Conservation (phyloP, 495 filamentous ascomycete genomes). For the Hamigera avellanea region DNA sequence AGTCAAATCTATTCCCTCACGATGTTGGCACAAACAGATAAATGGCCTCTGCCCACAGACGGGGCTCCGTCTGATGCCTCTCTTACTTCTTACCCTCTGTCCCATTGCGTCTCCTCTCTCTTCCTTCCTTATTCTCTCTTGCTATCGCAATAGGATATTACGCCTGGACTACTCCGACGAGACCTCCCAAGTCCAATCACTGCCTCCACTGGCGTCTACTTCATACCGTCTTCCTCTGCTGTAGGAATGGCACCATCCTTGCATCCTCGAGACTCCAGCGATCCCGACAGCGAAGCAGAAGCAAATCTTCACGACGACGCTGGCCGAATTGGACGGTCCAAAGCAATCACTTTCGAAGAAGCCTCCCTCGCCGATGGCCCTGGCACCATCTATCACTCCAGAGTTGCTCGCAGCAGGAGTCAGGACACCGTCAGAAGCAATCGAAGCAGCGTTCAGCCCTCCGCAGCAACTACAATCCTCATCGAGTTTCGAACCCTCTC, state of each 20-base stretch:
- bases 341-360: constrained; percentile 15
- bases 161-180: too few species aligned
- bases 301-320: constrained; percentile 6
- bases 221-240: not conserved
- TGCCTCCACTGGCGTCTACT: too few species aligned
- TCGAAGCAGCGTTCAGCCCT: constrained; percentile 5
- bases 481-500: constrained; percentile 37
- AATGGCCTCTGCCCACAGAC: too few species aligned
- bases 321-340: constrained; percentile 7
- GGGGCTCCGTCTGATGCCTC: not conserved
- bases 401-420: constrained; percentile 12
- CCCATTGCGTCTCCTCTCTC: not conserved
- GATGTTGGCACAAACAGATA: too few species aligned
- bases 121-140: not conserved
- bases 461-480: constrained; percentile 16
- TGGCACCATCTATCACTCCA: constrained; percentile 13
- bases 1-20: too few species aligned
- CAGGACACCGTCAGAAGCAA: constrained; percentile 13
- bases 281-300: constrained; percentile 12
- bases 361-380: constrained; percentile 6
- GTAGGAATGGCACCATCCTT: constrained; percentile 2
- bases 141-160: too few species aligned
- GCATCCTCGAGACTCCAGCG: not conserved
- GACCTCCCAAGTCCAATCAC: too few species aligned
- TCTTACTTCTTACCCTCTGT: constrained; percentile 1